Percentiles rank a stretch among this genome's conserved stretches.
Conservation (phyloP, 805 yeast genomes). For the Wickerhamiella lipophila region DNA sequence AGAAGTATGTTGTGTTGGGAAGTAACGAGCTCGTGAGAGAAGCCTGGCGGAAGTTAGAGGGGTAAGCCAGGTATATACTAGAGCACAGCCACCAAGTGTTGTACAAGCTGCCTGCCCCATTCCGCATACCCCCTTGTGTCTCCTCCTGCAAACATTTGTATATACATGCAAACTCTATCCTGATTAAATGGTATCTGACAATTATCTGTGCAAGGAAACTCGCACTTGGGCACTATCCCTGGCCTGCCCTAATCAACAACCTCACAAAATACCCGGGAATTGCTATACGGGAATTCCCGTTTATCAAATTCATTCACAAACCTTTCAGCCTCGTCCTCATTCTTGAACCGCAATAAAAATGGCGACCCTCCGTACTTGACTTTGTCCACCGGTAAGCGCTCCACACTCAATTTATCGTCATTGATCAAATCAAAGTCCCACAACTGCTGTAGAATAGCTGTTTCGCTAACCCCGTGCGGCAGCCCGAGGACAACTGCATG, state of each 20-base stretch:
- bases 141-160: too few relatives aligned
- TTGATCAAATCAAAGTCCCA: conserved; percentile 28
- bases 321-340: conserved; percentile 25
- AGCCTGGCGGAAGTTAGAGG: conserved; percentile 55
- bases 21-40: conserved; percentile 51
- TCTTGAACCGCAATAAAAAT: conserved; percentile 24
- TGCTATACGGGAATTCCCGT: conserved; percentile 23
- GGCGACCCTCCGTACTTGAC: conserved; percentile 27
- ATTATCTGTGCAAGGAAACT: too few relatives aligned
- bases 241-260: conserved; percentile 28
- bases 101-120: too few relatives aligned
- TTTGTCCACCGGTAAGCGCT: conserved; percentile 24
- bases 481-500: conserved; percentile 27
- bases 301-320: conserved; percentile 24
- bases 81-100: too few relatives aligned
- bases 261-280: conserved; percentile 23
- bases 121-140: too few relatives aligned
- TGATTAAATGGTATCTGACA: too few relatives aligned
- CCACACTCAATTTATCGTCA: conserved; percentile 26
- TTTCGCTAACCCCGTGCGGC: conserved; percentile 20
- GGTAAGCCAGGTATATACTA: background rate
- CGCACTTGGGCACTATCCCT: too few relatives aligned
- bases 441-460: conserved; percentile 21
- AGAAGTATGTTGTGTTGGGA: conserved; percentile 62
- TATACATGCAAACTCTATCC: background rate